Base-by-base conservation (phyloP, 2,329 filamentous ascomycete species). In the Colletotrichum shisoi region DNA sequence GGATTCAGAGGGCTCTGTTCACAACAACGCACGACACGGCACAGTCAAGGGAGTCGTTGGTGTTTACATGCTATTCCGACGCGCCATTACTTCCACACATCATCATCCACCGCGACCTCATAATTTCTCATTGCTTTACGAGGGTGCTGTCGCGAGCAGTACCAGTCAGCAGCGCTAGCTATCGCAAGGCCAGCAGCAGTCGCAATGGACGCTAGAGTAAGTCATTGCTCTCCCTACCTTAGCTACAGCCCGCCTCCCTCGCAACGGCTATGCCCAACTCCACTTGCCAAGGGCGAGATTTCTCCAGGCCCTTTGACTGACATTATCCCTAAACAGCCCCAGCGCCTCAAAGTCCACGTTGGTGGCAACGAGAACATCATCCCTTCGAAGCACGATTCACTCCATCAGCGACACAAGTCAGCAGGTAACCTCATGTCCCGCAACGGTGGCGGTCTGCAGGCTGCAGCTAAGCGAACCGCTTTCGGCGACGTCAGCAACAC, bases 391-490 rank as follows among this genome's bases (percentile, higher is more conserved):
- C 85, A 85, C 71, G 88, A 88, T 76, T 81, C 85, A 60, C 81
- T 93, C 69, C 92, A 96, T 73, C 89, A 93, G 73, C 90, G 91
- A 70, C 90, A 93, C 80, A 96, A 96, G 79, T 96, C 93, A 9
- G 89, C 88, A 77, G 78, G 90, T 79, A 79, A 85, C 84, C 71
- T 91, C 53, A 82, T 82, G 71, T 74, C 86, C 67, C 76, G 84
- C 68, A 81, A 84, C 69, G 83, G 82, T 68, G 83, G 82, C 57
- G 83, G 82, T 45, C 78, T 89, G 70, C 92, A 89, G 77, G 84
- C 84, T 61, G 83, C 86, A 64, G 83, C 89, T 62, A 95, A 94
- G 81, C 89, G 93, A 71, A 88, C 89, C 69, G 92, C 88, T 13
- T 93, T 96, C 78, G 91, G 87, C 57, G 93, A 96, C 76, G 85